Base-by-base conservation (phyloP, 768 basidiomycete genomes). In the Paxillus ammoniavirescens region DNA sequence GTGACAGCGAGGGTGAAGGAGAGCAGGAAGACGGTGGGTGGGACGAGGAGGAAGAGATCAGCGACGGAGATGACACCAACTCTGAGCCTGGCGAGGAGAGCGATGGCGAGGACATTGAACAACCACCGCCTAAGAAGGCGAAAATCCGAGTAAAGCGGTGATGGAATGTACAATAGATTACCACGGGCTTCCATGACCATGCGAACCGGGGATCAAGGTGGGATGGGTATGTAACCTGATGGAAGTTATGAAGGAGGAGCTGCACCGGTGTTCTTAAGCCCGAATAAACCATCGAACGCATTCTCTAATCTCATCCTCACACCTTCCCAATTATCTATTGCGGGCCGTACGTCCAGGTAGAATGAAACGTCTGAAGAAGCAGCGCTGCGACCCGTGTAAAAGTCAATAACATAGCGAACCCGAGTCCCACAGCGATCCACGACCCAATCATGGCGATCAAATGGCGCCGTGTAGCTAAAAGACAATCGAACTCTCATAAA, bases 391-490 rank as follows among this genome's bases (percentile, higher is more conserved):
- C 96, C 96, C 3, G 91, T 89, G 75, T 99, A 99, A 72, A 98
- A 99, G 73, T 99, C 97, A 63, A 99, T 97, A 54, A 99, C 84
- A 74, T 99, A 99, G 47, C 96, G 86, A 66, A 93, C 78, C 53
- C 83, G 84, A 8, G 82, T 83, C 5, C 94, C 96, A 66, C 95
- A 97, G 33, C 96, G 86, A 69, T 97, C 93, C 47, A 99, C 86
- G 47, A 92, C 70, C 97, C 97, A 99, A 69, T 98, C 96, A 61
- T 99, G 97, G 50, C 93, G 78, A 69, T 99, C 97, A 71, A 99
- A 99, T 0, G 97, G 97, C 21, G 91, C 79, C 26, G 91, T 80
- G 70, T 97, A 99, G 10, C 96, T 99, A 61, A 7, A 28, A 31
- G 41, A 42, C 6, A 18, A 30, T 33, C 28, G 17, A 53, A 38